A percentile compares a stretch with the other conserved stretches of the same genome.
Evolutionary conservation across 768 basidiomycete species (phyloP).

Genomic region (Kondoa subrosea): DNA sequence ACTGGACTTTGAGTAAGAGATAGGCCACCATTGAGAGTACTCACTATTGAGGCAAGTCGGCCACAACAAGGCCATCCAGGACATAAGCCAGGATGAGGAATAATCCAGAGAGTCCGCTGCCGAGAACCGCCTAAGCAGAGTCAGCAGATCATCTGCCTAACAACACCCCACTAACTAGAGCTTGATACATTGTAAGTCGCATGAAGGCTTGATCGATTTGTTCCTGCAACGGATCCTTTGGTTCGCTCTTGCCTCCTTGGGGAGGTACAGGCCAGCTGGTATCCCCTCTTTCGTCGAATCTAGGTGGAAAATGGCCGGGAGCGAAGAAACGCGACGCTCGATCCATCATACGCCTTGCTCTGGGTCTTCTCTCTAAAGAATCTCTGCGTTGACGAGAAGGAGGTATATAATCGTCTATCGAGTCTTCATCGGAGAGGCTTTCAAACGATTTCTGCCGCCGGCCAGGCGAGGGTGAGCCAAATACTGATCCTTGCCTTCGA

Average conservation of each 20-base stretch:
- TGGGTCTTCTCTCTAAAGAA: neutral
- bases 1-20: neutral
- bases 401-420: neutral
- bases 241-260: neutral
- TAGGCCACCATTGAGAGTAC: neutral
- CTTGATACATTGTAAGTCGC: neutral
- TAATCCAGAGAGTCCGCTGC: neutral
- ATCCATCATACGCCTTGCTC: neutral
- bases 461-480: neutral
- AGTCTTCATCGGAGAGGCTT: neutral
- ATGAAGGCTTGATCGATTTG: neutral
- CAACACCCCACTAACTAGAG: neutral
- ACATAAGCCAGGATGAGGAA: neutral
- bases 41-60: neutral
- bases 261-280: neutral
- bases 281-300: neutral
- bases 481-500: neutral
- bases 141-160: neutral
- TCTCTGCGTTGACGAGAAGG: neutral
- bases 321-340: neutral
- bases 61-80: neutral
- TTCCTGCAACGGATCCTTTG: neutral
- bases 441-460: neutral
- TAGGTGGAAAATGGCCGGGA: neutral
- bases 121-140: neutral